A percentile compares a stretch with the other conserved stretches of the same genome.
Evolutionary conservation across 2,329 filamentous ascomycete species (phyloP).

Genomic region (Elsinoe fawcettii): DNA sequence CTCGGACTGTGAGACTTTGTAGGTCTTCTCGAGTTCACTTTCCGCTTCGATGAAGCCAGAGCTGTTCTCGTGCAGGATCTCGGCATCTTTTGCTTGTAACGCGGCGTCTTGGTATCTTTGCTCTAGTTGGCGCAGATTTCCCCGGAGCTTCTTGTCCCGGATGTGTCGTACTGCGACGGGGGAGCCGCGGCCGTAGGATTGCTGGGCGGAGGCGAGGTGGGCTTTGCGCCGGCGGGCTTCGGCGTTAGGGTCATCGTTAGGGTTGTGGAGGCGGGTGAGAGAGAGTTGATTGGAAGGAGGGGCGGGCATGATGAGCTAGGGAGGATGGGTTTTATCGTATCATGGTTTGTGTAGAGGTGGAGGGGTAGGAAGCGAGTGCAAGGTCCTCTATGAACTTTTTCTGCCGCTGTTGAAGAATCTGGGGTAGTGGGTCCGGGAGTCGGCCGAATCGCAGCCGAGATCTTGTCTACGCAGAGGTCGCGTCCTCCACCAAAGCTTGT

Average conservation of each 20-base stretch:
- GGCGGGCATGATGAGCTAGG: background rate
- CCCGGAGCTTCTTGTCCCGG: constrained; percentile 82
- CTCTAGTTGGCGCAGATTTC: constrained; percentile 71
- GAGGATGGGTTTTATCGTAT: background rate
- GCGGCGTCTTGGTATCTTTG: constrained; percentile 73
- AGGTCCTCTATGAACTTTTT: constrained; percentile 1
- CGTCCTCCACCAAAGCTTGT: background rate
- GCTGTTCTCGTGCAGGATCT: constrained; percentile 84
- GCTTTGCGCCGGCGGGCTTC: constrained; percentile 28
- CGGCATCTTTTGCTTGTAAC: constrained; percentile 83
- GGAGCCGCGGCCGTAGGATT: constrained; percentile 76
- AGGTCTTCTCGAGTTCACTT: constrained; percentile 79
- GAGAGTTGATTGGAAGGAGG: background rate
- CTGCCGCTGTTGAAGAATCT: constrained; percentile 4
- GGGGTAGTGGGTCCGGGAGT: constrained; percentile 1
- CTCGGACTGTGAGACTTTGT: constrained; percentile 83
- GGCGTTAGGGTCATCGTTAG: constrained; percentile 25
- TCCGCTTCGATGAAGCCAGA: constrained; percentile 83
- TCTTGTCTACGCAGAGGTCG: background rate
- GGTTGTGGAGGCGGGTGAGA: background rate
- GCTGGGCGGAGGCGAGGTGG: constrained; percentile 38
- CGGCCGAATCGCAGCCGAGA: background rate
- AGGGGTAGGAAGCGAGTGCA: background rate
- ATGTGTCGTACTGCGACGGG: constrained; percentile 64
- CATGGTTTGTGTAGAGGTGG: background rate